Percentiles rank a stretch among this genome's conserved stretches.
These are phyloP conservation scores for Plasmodium malariae DNA, from an alignment of 169 alveolate genomes.

Conservation along the genomic window DNA sequence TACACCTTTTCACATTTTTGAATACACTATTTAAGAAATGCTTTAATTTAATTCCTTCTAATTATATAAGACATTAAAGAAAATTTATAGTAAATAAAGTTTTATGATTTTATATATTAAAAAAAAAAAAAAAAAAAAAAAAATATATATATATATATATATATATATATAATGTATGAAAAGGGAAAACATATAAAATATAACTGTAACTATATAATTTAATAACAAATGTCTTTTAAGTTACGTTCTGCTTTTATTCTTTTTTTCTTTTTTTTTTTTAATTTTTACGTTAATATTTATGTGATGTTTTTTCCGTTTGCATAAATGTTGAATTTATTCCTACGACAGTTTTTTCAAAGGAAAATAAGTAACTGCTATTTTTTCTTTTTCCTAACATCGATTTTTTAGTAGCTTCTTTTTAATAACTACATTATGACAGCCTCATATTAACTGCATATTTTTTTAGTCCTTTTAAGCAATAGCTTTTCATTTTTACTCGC, in stretches of 20 bases:
- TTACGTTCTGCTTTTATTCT: too few relatives aligned
- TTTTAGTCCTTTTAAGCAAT: too few relatives aligned
- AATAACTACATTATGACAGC: too few relatives aligned
- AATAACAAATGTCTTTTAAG: too few relatives aligned
- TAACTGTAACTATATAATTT: too few relatives aligned
- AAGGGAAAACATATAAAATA: neutral
- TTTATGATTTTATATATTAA: conserved; percentile 5
- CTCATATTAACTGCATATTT: too few relatives aligned
- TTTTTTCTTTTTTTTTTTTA: too few relatives aligned
- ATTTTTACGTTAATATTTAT: too few relatives aligned
- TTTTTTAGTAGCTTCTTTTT: neutral
- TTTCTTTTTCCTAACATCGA: neutral
- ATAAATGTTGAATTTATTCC: neutral
- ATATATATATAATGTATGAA: neutral
- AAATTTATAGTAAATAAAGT: conserved; percentile 1
- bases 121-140: neutral
- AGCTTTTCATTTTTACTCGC: too few relatives aligned
- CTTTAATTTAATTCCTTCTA: neutral
- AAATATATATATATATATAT: neutral
- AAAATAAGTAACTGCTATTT: too few relatives aligned
- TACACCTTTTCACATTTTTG: neutral
- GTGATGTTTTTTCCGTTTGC: neutral
- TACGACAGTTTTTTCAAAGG: neutral
- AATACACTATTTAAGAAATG: neutral
- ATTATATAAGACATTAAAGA: neutral